Evolutionary conservation across 2,329 filamentous ascomycete genomes (phyloP).

Genomic region (Macrophomina tecta): DNA sequence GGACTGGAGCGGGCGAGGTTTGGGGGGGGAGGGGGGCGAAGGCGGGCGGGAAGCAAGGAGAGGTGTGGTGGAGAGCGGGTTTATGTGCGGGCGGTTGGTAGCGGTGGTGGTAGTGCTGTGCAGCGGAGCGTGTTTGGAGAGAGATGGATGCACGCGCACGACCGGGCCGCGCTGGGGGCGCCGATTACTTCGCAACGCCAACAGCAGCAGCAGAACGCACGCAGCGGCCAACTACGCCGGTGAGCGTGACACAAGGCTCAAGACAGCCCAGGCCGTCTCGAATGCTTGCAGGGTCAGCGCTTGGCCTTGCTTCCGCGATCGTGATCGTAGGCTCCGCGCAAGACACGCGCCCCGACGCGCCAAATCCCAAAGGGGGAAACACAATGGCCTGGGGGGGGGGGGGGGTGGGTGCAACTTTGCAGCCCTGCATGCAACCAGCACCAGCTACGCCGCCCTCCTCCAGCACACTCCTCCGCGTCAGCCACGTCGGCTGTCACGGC

Average conservation of each 20-base stretch:
- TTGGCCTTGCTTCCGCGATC: slow-evolving; percentile 14
- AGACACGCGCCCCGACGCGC: slow-evolving; percentile 21
- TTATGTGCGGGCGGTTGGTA: background rate
- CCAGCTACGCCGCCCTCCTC: too few relatives aligned
- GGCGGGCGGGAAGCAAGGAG: slow-evolving; percentile 27
- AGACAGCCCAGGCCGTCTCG: background rate
- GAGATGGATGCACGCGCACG: background rate
- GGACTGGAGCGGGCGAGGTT: background rate
- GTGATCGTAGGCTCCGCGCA: slow-evolving; percentile 8
- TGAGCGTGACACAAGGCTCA: slow-evolving; percentile 6
- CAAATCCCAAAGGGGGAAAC: slow-evolving; percentile 16
- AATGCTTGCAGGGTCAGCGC: slow-evolving; percentile 8
- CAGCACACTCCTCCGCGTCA: slow-evolving; percentile 3
- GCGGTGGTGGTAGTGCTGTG: slow-evolving; percentile 8
- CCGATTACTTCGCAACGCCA: background rate
- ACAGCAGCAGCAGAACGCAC: background rate
- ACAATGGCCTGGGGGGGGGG: slow-evolving; percentile 1
- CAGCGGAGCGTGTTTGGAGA: slow-evolving; percentile 19
- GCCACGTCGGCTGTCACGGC: slow-evolving; percentile 6
- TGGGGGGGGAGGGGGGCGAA: background rate
- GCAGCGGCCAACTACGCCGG: background rate
- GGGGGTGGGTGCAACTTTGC: background rate
- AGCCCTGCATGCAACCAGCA: background rate
- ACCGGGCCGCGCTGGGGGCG: slow-evolving; percentile 20
- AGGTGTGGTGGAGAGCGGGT: slow-evolving; percentile 20